Evolutionary conservation across 768 basidiomycete genomes (phyloP).

Genomic region (Suillus occidentalis): DNA sequence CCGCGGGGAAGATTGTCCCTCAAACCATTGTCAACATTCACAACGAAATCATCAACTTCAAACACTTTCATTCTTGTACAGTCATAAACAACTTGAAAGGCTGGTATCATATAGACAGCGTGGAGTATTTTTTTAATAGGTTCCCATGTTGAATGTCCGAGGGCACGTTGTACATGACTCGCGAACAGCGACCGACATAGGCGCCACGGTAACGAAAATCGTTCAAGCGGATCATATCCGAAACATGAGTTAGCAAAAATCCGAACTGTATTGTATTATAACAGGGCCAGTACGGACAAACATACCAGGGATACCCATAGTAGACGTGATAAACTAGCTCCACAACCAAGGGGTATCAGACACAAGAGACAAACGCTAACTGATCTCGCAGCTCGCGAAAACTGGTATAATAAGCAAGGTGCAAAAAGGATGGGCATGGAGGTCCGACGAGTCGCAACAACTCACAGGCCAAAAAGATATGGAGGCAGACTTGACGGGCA

Average conservation of each 20-base stretch:
- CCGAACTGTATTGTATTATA: slow-evolving; percentile 25
- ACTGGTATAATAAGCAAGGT: slow-evolving; percentile 30
- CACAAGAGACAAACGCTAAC: slow-evolving; percentile 10
- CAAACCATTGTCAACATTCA: neutral
- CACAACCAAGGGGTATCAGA: slow-evolving; percentile 29
- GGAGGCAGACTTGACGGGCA: slow-evolving; percentile 10
- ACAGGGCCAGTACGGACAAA: slow-evolving; percentile 20
- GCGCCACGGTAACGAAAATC: neutral
- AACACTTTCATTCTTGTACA: neutral
- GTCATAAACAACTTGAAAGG: too few species aligned
- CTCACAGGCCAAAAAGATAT: slow-evolving; percentile 12
- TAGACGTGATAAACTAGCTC: slow-evolving; percentile 35
- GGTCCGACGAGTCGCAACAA: slow-evolving; percentile 4
- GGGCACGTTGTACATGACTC: neutral
- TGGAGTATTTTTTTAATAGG: neutral
- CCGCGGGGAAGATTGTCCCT: neutral
- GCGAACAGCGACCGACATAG: slow-evolving; percentile 7
- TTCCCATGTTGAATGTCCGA: neutral
- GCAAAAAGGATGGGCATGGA: slow-evolving; percentile 6
- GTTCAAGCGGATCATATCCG: slow-evolving; percentile 2
- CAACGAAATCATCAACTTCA: neutral
- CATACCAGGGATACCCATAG: slow-evolving; percentile 30
- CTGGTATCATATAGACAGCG: neutral
- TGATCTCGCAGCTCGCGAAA: slow-evolving; percentile 24
- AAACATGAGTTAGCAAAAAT: slow-evolving; percentile 11